A percentile compares a stretch with the other conserved stretches of the same genome.
Evolutionary conservation across 2,329 filamentous ascomycete genomes (phyloP).

Genomic region (Mycogone perniciosa): DNA sequence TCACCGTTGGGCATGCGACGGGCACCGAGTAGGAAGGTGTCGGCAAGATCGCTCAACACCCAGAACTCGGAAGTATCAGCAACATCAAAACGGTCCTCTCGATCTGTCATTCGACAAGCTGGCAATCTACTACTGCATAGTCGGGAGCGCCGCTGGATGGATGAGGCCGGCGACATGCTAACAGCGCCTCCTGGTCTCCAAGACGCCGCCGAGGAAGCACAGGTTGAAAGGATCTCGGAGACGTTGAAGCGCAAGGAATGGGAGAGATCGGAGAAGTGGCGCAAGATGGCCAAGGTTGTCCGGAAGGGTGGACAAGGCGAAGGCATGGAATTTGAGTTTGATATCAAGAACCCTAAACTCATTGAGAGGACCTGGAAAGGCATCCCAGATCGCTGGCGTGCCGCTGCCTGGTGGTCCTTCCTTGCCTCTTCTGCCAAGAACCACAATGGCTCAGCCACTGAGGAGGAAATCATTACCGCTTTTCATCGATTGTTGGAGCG

Average conservation of each 20-base stretch:
- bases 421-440: conserved; percentile 69
- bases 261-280: conserved; percentile 60
- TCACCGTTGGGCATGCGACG: conserved; percentile 34
- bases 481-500: conserved; percentile 69
- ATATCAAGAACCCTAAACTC: conserved; percentile 73
- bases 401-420: conserved; percentile 92
- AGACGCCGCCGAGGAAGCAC: conserved; percentile 50
- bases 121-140: conserved; percentile 56
- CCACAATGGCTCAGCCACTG: conserved; percentile 51
- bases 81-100: conserved; percentile 46
- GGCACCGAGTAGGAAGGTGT: conserved; percentile 48
- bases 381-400: conserved; percentile 91
- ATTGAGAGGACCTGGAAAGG: conserved; percentile 95
- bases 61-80: conserved; percentile 47
- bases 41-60: conserved; percentile 53
- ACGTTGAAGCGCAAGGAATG: conserved; percentile 57
- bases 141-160: conserved; percentile 53
- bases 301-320: conserved; percentile 47
- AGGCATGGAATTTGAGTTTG: conserved; percentile 69
- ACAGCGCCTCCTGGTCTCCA: conserved; percentile 51
- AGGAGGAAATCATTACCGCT: conserved; percentile 63
- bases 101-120: conserved; percentile 51
- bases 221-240: conserved; percentile 46
- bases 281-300: conserved; percentile 56
- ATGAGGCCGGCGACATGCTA: conserved; percentile 63